Percentiles rank a stretch among this genome's conserved stretches.
Evolutionary conservation across 2,329 filamentous ascomycete species (phyloP).

Genomic region (Stagonosporopsis rhizophila): DNA sequence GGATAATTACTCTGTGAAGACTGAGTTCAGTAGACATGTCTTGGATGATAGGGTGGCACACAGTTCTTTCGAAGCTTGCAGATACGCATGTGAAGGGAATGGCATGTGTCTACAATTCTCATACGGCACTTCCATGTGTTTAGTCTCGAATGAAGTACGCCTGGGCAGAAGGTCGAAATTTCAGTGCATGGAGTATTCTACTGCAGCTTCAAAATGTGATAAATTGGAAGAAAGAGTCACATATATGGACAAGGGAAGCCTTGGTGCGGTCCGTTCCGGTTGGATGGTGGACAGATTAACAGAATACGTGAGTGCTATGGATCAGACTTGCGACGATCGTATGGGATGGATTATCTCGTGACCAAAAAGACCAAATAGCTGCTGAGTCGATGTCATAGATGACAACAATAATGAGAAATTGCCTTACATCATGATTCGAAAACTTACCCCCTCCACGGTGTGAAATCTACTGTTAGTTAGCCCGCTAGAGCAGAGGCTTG

Average conservation of each 20-base stretch:
- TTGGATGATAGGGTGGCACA: background rate
- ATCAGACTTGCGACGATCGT: background rate
- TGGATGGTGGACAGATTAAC: background rate
- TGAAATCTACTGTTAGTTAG: no score
- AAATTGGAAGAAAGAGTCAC: background rate
- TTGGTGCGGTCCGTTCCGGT: background rate
- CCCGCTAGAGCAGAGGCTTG: no score
- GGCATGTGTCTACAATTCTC: conserved; percentile 14
- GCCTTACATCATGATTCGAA: no score
- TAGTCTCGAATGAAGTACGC: conserved; percentile 5
- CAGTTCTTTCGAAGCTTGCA: conserved; percentile 5
- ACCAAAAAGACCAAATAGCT: no score
- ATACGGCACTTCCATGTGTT: background rate
- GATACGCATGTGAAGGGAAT: conserved; percentile 3
- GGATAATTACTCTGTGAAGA: conserved; percentile 2
- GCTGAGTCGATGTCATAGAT: no score
- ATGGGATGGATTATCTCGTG: background rate
- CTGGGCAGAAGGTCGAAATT: background rate
- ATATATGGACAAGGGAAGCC: background rate
- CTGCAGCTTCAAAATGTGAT: conserved; percentile 5
- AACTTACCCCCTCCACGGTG: no score
- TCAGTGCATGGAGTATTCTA: conserved; percentile 12
- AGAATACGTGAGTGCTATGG: background rate
- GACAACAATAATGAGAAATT: no score
- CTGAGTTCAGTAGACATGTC: background rate